Evolutionary conservation across 1,284 basidiomycete species (phyloP), one percentile per base, ranked within the genome.

Genomic region (Trametes sp.): DNA sequence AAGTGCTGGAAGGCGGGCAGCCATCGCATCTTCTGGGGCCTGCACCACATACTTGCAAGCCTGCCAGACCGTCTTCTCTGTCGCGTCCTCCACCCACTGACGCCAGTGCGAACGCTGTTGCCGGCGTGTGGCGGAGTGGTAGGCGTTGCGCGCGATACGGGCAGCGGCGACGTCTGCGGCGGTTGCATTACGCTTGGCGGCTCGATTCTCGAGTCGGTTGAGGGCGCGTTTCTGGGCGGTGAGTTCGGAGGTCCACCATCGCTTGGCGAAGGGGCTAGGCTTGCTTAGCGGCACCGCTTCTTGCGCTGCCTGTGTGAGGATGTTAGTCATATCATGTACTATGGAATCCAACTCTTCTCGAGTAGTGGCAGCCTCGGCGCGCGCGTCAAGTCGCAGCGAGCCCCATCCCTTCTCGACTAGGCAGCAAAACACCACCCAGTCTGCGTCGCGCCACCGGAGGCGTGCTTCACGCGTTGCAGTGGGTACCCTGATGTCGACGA

Each of bases 11-110:
- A 63, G 52, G 0, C 57, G 57, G 0, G 53, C 26, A 0, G 46
- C 48, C 1, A 38, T 9, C 5, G 41, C 33, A 21, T 63, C 44
- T 23, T 53, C 48, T 0, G 57, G 48, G 2, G 56, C 57, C 26
- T 58, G 52, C 5, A 51, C 50, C 36, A 59, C 54, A n/a, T 59
- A 63, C 14, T 53, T 55, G 52, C 49, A 46, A 9, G 57, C 53
- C 14, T 45, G 52, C 53, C 53, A 63, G 3, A 63, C 35, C 14
- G 36, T 26, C 14, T 51, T n/a, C 13, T 58, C 57, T 1, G 8
- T 56, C 0, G 53, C 61, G 0, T 33, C n/a, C 31, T 63, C 49
- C 19, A 63, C 24, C 3, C 26, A 63, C 31, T 36, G 21, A 6
- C 48, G 38, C 61, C 61, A 55, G 35, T 51, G 53, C 5, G 16